Percentiles rank a stretch among this genome's conserved stretches.
These are phyloP conservation scores for Phyllosticta paracitricarpa DNA, from an alignment of 2,329 filamentous ascomycete genomes.

Conservation along the genomic window DNA sequence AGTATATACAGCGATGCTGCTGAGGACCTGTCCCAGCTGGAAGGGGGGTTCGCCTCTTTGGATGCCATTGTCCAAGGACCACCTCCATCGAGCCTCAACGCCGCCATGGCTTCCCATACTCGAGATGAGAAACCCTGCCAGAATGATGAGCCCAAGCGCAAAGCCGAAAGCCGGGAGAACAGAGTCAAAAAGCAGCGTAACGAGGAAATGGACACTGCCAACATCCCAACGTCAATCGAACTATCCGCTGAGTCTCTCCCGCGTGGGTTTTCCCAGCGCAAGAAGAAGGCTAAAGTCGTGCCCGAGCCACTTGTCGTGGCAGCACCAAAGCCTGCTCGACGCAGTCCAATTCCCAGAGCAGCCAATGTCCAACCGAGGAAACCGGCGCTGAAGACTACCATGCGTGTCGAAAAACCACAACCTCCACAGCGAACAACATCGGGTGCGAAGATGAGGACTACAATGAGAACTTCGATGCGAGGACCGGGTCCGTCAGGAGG, in stretches of 20 bases:
- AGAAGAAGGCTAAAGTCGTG: constrained; percentile 21
- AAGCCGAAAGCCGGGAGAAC: constrained; percentile 60
- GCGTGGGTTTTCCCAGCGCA: constrained; percentile 13
- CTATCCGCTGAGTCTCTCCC: constrained; percentile 14
- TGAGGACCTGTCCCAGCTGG: constrained; percentile 58
- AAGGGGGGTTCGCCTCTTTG: constrained; percentile 61
- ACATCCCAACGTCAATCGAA: background rate
- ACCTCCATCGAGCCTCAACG: constrained; percentile 12
- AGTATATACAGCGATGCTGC: constrained; percentile 69
- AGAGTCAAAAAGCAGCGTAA: constrained; percentile 54
- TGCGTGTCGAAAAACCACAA: constrained; percentile 16
- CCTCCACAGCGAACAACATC: constrained; percentile 12
- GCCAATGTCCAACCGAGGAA: constrained; percentile 24
- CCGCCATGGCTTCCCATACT: background rate
- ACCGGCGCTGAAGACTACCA: constrained; percentile 32
- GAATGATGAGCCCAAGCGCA: constrained; percentile 51
- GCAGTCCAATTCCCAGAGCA: constrained; percentile 9
- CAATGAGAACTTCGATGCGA: constrained; percentile 20
- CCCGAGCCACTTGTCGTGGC: constrained; percentile 1
- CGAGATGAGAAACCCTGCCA: background rate
- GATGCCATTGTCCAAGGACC: constrained; percentile 61
- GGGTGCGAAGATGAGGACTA: background rate
- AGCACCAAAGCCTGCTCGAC: background rate
- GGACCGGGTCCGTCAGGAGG: constrained; percentile 15
- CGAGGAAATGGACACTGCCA: background rate